A percentile compares a stretch with the other conserved stretches of the same genome.
These are phyloP conservation scores for Phialocephala sp. DNA, from an alignment of 2,329 filamentous ascomycete species.

Conservation along the genomic window DNA sequence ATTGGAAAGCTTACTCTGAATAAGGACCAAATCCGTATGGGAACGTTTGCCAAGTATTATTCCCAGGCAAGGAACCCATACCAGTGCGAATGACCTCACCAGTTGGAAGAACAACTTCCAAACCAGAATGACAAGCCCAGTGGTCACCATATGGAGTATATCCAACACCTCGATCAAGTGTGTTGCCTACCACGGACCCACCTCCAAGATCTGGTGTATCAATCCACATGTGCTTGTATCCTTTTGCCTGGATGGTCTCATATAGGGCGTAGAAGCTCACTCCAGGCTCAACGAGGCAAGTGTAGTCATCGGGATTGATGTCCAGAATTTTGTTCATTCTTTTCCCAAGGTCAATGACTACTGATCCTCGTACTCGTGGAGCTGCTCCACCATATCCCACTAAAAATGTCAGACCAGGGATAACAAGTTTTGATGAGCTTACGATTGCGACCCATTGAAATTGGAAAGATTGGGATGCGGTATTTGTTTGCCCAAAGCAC, in stretches of 20 bases:
- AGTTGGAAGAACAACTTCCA: constrained; percentile 52
- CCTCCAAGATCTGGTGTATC: constrained; percentile 45
- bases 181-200: constrained; percentile 52
- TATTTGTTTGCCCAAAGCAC: constrained; percentile 53
- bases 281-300: constrained; percentile 59
- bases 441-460: constrained; percentile 55
- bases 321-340: constrained; percentile 58
- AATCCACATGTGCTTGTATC: constrained; percentile 24
- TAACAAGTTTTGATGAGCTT: not conserved
- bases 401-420: not conserved
- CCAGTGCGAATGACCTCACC: constrained; percentile 53
- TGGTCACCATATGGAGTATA: constrained; percentile 53
- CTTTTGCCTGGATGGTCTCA: constrained; percentile 50
- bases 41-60: constrained; percentile 48
- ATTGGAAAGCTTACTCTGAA: constrained; percentile 35
- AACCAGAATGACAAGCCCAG: constrained; percentile 47
- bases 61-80: constrained; percentile 52
- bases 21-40: constrained; percentile 48
- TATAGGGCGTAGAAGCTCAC: constrained; percentile 58
- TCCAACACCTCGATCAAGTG: constrained; percentile 52
- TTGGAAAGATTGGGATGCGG: constrained; percentile 53
- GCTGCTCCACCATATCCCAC: constrained; percentile 21
- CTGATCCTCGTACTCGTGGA: constrained; percentile 18
- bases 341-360: constrained; percentile 45
- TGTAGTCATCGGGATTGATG: constrained; percentile 54